Base-by-base conservation (phyloP, 2,329 filamentous ascomycete genomes). In the Botrytis paeoniae region DNA sequence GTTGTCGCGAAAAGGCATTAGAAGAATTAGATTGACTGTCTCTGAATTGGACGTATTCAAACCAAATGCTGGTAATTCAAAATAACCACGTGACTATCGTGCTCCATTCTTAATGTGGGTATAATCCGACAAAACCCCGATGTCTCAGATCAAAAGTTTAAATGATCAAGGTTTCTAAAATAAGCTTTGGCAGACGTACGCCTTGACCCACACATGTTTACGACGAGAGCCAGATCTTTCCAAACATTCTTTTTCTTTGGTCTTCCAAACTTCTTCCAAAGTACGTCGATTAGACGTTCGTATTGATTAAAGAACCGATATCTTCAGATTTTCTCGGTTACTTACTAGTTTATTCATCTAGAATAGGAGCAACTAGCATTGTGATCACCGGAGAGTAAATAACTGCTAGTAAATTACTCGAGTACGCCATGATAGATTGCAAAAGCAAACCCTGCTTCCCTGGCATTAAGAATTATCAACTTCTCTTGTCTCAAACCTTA, bases 281-380 rank as follows among this genome's bases (percentile, higher is more conserved):
- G n/a, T 54, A 51, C n/a, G 0, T 18, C 6, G 25, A 29, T 54
- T 18, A 29, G 25, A 51, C 9, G n/a, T n/a, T n/a, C n/a, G n/a
- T n/a, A n/a, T n/a, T n/a, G n/a, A 54, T 8, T 12, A 8, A 14
- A 54, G 14, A 29, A 18, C 6, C 16, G 7, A 54, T 8, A 54
- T 29, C 51, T n/a, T 5, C n/a, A 54, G 14, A 54, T 29, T 8
- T 29, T 16, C 14, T 54, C 25, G 51, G n/a, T 29, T 54, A 18
- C 1, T 54, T 9, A 54, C 2, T 3, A 16, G 0, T 18, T 0
- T n/a, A 18, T 29, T 18, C n/a, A 29, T 54, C 14, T 29, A 1
- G 51, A 16, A 54, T 18, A 18, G n/a, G 7, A 18, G n/a, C n/a
- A 8, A 54, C 25, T 29, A 8, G 6, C 8, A 29, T 18, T 29